Percentiles rank a stretch among this genome's conserved stretches.
These are phyloP conservation scores for Phytophthora megakarya DNA, from an alignment of 352 stramenopile genomes.

Conservation along the genomic window DNA sequence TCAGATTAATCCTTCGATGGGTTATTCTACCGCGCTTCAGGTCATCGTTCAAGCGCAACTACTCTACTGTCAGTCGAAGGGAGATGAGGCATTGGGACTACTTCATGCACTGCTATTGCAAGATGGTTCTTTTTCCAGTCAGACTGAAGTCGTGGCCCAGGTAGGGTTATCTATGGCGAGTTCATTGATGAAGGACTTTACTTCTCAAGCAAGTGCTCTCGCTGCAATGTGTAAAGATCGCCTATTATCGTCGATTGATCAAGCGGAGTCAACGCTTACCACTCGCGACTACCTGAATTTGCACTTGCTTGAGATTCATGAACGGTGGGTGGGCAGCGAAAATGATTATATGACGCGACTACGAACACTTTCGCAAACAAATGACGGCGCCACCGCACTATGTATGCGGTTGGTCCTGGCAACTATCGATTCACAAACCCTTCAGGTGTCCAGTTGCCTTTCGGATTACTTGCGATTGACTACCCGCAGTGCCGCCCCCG, in stretches of 20 bases:
- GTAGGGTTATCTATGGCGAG: conserved; percentile 48
- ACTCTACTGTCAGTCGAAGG: conserved; percentile 30
- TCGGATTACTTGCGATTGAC: conserved; percentile 31
- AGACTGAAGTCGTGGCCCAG: conserved; percentile 32
- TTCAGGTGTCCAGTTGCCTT: conserved; percentile 36
- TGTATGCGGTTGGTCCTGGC: conserved; percentile 41
- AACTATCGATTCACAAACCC: conserved; percentile 42
- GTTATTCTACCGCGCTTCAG: conserved; percentile 18
- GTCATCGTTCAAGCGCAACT: conserved; percentile 38
- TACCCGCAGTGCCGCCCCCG: conserved; percentile 2
- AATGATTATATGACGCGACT: conserved; percentile 32
- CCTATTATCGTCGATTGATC: conserved; percentile 32
- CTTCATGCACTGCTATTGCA: conserved; percentile 30
- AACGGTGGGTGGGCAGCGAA: conserved; percentile 33
- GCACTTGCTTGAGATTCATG: conserved; percentile 48
- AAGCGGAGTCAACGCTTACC: conserved; percentile 26
- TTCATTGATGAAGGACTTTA: conserved; percentile 24
- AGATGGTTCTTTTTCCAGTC: conserved; percentile 17
- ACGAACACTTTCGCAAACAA: conserved; percentile 32
- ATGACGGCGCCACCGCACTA: conserved; percentile 20
- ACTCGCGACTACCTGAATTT: conserved; percentile 34
- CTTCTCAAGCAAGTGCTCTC: conserved; percentile 18
- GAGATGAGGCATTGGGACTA: conserved; percentile 28
- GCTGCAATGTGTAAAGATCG: conserved; percentile 37
- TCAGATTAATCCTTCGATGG: conserved; percentile 11